These are phyloP conservation scores for Exserohilum turcica DNA, from an alignment of 2,329 filamentous ascomycete genomes.

Conservation along the genomic window DNA sequence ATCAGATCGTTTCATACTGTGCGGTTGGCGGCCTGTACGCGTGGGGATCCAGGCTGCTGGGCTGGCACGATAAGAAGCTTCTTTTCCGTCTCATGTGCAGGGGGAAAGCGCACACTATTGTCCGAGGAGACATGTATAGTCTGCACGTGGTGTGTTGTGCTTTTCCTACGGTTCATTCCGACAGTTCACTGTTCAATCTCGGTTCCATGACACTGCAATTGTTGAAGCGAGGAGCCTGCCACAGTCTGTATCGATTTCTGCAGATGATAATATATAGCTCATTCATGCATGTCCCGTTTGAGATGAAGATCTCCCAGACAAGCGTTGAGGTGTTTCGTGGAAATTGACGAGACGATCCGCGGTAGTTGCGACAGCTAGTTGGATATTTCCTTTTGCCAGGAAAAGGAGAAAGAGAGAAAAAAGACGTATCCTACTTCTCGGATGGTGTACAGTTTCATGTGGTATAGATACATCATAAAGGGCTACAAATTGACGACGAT, in stretches of 20 bases:
- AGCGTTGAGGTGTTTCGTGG: too few species aligned
- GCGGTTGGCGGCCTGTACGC: not conserved
- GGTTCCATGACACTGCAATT: not conserved
- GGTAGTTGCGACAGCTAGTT: too few species aligned
- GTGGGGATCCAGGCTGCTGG: not conserved
- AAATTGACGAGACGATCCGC: too few species aligned
- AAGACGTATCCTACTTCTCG: too few species aligned
- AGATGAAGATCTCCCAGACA: too few species aligned
- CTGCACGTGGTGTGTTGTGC: not conserved
- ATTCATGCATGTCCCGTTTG: too few species aligned
- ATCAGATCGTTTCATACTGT: not conserved
- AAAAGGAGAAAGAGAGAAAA: too few species aligned
- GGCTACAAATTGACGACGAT: too few species aligned
- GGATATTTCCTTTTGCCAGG: too few species aligned
- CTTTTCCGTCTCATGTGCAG: not conserved
- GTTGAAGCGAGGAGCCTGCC: conserved; percentile 35
- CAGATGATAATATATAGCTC: too few species aligned
- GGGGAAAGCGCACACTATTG: not conserved
- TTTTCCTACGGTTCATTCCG: not conserved
- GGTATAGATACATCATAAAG: not conserved
- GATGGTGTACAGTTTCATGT: not conserved
- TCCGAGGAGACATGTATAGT: not conserved
- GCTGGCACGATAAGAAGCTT: not conserved
- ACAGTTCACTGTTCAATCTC: not conserved
- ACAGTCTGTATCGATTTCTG: conserved; percentile 62